A percentile compares a stretch with the other conserved stretches of the same genome.
phyloP scores from a whole-genome alignment of 768 basidiomycete species.

The Trametes sanguinea region DNA sequence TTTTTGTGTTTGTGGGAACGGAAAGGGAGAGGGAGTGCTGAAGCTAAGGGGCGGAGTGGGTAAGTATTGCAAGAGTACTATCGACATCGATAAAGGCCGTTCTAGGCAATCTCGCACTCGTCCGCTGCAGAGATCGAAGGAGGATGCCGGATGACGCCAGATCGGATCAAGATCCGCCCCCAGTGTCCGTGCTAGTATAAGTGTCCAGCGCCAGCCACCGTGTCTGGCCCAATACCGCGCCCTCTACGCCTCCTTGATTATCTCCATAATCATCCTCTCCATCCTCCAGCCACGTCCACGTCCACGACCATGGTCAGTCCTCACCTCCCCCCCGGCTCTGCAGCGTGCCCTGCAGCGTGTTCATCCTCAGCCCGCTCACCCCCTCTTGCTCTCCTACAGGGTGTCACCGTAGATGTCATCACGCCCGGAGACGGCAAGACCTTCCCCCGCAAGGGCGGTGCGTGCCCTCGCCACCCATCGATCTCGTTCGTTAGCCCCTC shows the following conservation, averaged over 20 bases:
- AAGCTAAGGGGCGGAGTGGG: background rate
- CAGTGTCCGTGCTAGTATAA: constrained; percentile 54
- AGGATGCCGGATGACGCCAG: constrained; percentile 33
- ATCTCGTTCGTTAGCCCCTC: constrained; percentile 13
- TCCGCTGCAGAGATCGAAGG: constrained; percentile 17
- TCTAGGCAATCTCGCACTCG: constrained; percentile 15
- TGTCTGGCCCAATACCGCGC: constrained; percentile 29
- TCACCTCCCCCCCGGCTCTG: background rate
- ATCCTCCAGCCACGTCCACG: background rate
- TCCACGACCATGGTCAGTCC: constrained; percentile 28
- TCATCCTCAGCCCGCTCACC: constrained; percentile 31
- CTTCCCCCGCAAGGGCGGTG: constrained; percentile 75
- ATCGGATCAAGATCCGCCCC: constrained; percentile 80
- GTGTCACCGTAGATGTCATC: constrained; percentile 65
- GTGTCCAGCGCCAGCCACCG: constrained; percentile 33
- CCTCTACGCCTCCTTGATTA: constrained; percentile 32
- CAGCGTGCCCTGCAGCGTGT: constrained; percentile 30
- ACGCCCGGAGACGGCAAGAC: constrained; percentile 59
- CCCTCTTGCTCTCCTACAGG: constrained; percentile 42
- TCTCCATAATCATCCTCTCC: constrained; percentile 24
- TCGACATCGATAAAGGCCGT: constrained; percentile 26
- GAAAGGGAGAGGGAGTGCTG: background rate
- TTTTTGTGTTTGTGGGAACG: background rate
- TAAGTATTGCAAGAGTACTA: background rate
- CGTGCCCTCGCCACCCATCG: constrained; percentile 32